Evolutionary conservation across 768 basidiomycete genomes (phyloP).

Genomic region (Mycena indigotica): DNA sequence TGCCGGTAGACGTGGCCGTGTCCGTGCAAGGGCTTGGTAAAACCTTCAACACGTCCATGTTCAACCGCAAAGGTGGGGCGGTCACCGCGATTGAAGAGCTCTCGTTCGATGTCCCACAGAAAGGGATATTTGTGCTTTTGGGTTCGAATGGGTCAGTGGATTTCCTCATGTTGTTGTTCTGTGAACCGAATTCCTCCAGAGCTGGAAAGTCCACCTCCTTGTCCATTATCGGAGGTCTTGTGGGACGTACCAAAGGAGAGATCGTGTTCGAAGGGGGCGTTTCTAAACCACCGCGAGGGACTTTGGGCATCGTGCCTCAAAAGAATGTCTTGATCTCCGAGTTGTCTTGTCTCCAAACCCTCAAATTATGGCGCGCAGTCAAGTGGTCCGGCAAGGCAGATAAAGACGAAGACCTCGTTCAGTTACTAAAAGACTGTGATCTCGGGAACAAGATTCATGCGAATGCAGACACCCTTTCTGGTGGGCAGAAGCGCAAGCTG

Average conservation of each 20-base stretch:
- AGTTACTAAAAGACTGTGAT: slow-evolving; percentile 72
- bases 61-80: slow-evolving; percentile 45
- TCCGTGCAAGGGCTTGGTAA: slow-evolving; percentile 64
- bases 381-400: slow-evolving; percentile 57
- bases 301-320: slow-evolving; percentile 62
- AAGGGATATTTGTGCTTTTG: slow-evolving; percentile 75
- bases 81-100: slow-evolving; percentile 70
- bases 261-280: slow-evolving; percentile 58
- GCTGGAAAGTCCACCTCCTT: slow-evolving; percentile 79
- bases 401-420: slow-evolving; percentile 59
- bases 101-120: slow-evolving; percentile 67
- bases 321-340: slow-evolving; percentile 84
- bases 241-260: slow-evolving; percentile 59
- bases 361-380: slow-evolving; percentile 71
- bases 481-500: slow-evolving; percentile 82
- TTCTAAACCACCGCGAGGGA: slow-evolving; percentile 59
- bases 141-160: slow-evolving; percentile 65
- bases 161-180: not conserved
- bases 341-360: slow-evolving; percentile 70
- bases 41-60: slow-evolving; percentile 53
- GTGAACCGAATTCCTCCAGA: slow-evolving; percentile 35
- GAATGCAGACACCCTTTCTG: slow-evolving; percentile 67
- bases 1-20: slow-evolving; percentile 53
- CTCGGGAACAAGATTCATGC: slow-evolving; percentile 67
- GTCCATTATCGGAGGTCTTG: slow-evolving; percentile 65